Base-by-base conservation (phyloP, 768 basidiomycete genomes). In the Termitomyces sp. region DNA sequence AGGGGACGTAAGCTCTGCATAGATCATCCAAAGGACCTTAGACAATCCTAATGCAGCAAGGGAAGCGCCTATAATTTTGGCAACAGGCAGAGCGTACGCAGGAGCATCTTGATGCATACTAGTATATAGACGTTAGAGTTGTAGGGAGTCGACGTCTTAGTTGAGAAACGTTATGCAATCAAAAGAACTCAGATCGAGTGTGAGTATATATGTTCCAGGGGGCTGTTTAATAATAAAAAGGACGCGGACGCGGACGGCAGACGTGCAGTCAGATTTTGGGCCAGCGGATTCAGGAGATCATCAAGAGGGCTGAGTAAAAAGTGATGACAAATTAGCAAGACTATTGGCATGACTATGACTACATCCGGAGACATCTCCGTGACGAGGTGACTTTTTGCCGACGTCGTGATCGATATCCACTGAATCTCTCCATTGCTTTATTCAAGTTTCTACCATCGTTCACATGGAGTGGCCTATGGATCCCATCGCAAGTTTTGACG, bases 1-100 rank as follows among this genome's bases (percentile, higher is more conserved):
- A 3, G 81, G 75, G 0, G 81, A 82, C 9, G 65, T 71, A 57
- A 69, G 69, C 51, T 73, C 67, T 9, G 46, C 47, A 53, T 75
- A 74, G 53, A 77, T 56, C 18, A 75, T 14, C 49, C 69, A 75
- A 67, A 71, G 75, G 5, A 71, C 33, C 3, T 65, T 65, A 59
- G 72, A 78, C 1, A 63, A 55, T 2, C 67, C 68, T 61, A 72
- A 76, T 1, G 61, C 61, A 2, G 64, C 48, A 13, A 70, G 57
- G 2, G 62, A 61, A 12, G 52, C 63, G 1, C 58, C 56, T 5
- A 71, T 56, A 22, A 65, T 18, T 24, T 54, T 54, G 46, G 30
- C 27, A 32, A 47, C 27, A 47, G 46, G 30, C 46, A 32, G 30
- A 47, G 10, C 46, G n/a, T 10, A n/a, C 30, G n/a, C 46, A 2